Conservation (phyloP, 2,329 filamentous ascomycete genomes). For the Penicillium sp. region DNA sequence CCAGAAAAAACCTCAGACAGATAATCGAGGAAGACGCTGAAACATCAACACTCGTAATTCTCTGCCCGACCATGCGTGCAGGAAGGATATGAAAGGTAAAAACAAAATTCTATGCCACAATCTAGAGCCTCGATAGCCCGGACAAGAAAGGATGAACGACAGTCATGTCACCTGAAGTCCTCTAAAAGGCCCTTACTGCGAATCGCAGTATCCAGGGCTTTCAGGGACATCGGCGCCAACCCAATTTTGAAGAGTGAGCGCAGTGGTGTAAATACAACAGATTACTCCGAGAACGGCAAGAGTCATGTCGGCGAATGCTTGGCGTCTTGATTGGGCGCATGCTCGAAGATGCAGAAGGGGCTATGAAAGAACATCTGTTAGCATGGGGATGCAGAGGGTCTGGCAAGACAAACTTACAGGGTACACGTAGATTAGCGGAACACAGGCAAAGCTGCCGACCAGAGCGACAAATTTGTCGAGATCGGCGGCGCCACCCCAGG, state of each 20-base stretch:
- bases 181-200: slow-evolving; percentile 14
- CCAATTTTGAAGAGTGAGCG: slow-evolving; percentile 86
- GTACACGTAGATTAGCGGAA: slow-evolving; percentile 96
- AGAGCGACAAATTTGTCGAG: slow-evolving; percentile 96
- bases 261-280: slow-evolving; percentile 91
- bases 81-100: slow-evolving; percentile 4
- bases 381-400: neutral
- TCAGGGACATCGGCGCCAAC: slow-evolving; percentile 60
- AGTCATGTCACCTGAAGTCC: neutral
- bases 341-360: slow-evolving; percentile 86
- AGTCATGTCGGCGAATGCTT: slow-evolving; percentile 71
- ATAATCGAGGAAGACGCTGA: slow-evolving; percentile 9
- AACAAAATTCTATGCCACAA: slow-evolving; percentile 21
- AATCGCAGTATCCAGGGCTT: slow-evolving; percentile 67
- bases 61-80: slow-evolving; percentile 12
- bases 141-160: slow-evolving; percentile 6
- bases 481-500: slow-evolving; percentile 89
- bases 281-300: slow-evolving; percentile 81
- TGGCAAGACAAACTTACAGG: slow-evolving; percentile 69
- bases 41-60: slow-evolving; percentile 14
- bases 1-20: slow-evolving; percentile 15
- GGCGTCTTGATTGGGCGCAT: slow-evolving; percentile 69
- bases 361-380: slow-evolving; percentile 50
- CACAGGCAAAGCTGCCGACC: slow-evolving; percentile 96
- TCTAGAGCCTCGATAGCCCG: slow-evolving; percentile 13